A percentile compares a stretch with the other conserved stretches of the same genome.
Conservation (phyloP, 1,139 yeast genomes). For the Candida albicans region DNA sequence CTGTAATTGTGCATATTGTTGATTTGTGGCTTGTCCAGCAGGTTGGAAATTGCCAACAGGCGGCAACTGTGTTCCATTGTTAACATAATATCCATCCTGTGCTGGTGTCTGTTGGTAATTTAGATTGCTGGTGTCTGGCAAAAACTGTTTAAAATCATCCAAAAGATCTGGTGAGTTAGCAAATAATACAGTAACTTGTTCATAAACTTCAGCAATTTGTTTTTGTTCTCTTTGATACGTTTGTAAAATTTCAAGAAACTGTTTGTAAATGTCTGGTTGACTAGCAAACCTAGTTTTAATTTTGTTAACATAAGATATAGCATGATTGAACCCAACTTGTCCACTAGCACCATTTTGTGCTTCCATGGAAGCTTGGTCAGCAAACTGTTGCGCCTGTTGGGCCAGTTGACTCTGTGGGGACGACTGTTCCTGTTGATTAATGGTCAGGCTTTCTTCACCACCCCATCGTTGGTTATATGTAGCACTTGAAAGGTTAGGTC, state of each 20-base stretch:
- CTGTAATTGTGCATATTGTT: conserved; percentile 10
- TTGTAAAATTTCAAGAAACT: conserved; percentile 89
- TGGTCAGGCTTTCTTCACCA: conserved; percentile 13
- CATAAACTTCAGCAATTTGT: conserved; percentile 91
- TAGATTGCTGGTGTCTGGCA: conserved; percentile 79
- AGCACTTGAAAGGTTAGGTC: conserved; percentile 49
- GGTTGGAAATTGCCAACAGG: conserved; percentile 97
- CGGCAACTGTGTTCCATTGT: conserved; percentile 63
- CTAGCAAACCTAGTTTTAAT: conserved; percentile 90
- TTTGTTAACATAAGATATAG: conserved; percentile 92
- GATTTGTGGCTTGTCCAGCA: conserved; percentile 30
- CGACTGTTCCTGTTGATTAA: conserved; percentile 13
- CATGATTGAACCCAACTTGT: conserved; percentile 95
- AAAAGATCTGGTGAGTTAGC: conserved; percentile 91
- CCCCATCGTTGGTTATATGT: conserved; percentile 27
- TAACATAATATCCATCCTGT: conserved; percentile 19
- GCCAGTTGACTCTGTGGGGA: conserved; percentile 22
- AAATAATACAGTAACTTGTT: conserved; percentile 86
- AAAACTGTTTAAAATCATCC: conserved; percentile 91
- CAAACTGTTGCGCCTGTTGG: conserved; percentile 16
- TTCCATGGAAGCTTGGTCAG: conserved; percentile 18
- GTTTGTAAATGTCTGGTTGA: conserved; percentile 95
- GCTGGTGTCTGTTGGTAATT: conserved; percentile 17
- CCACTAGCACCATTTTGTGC: conserved; percentile 51
- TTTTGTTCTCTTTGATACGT: conserved; percentile 95